Base-by-base conservation (phyloP, 805 yeast genomes). In the Wickerhamiella kurtzmanii region DNA sequence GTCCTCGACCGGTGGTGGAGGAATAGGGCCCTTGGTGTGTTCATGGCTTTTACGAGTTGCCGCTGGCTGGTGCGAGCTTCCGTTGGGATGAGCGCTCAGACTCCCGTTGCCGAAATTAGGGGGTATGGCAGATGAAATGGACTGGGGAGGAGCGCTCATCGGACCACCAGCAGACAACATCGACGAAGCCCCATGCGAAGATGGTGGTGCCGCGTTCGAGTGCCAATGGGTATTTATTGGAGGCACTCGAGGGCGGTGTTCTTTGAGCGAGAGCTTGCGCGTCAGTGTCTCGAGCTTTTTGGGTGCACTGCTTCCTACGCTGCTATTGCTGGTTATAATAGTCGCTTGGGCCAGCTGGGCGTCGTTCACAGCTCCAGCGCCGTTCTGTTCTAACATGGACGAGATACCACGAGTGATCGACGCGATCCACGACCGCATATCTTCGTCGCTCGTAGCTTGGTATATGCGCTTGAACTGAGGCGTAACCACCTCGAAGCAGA, bases 401-500 rank as follows among this genome's bases (percentile, higher is more conserved):
- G 64, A 48, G 28, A 66, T 67, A 3, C 88, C 83, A 49, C 73
- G 71, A 45, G 72, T 74, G 40, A 85, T 68, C 2, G 79, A 72
- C 46, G 69, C 68, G 3, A 82, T 70, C 95, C 96, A 86, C 15
- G 72, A 63, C 22, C 72, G 70, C 54, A 81, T 67, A 50, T 85
- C 95, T 9, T 70, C 76, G 44, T 77, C 81, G 44, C 75, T 73
- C 2, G 79, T 71, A 0, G 89, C 84, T 61, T 87, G 95, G 57
- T 81, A 83, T 2, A 77, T 73, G 50, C 84, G 81, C 53, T 77
- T 80, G 21, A 82, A 82, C 16, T 68, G 62, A 1, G 87, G 80
- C 0, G 92, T 82, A 41, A 80, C 72, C 5, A 86, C 75, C 57
- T 86, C 88, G 60, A 86, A 81, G 55, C 94, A 82, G 59, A 65